Base-by-base conservation (phyloP, 768 basidiomycete species). In the Leucocoprinus sp. region DNA sequence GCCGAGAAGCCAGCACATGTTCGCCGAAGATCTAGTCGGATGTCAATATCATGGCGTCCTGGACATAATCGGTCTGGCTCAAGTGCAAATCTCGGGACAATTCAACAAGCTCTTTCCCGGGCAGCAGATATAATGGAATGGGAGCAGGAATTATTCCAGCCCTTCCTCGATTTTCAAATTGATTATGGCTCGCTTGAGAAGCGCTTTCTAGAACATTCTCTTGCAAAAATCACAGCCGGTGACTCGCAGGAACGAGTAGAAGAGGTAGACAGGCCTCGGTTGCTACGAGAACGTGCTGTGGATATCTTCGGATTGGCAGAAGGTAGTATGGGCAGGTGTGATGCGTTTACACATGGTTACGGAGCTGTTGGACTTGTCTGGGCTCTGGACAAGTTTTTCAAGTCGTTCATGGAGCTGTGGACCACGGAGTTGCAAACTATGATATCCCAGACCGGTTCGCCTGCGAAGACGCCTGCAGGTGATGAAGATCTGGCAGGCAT, bases 111-210 rank as follows among this genome's bases (percentile, higher is more conserved):
- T 31, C 29, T 57, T 18, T 39, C 57, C 8, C 28, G 56, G 46
- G 37, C 57, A 9, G 43, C 56, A 15, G 70, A 73, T 36, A 64
- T 61, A 23, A 59, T 75, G 53, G 81, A 83, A 48, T 98, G 96
- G 96, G 92, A 97, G 56, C 83, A 82, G 45, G 82, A 85, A 41
- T 68, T 99, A 12, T 96, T 93, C 59, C 92, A 93, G 58, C 91
- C 95, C 2, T 98, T 97, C 67, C 72, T 95, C 19, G 88, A 93
- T 55, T 84, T 84, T 50, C 95, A 98, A 55, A 69, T 78, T 14
- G 85, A 93, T 45, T 97, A 97, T 61, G 76, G 77, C 0, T 65
- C 71, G 1, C 69, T 96, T 26, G 96, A 99, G 62, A 71, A 75
- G 27, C 75, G 80, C 5, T 72, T 79, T 41, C 65, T 98, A 44